phyloP scores from a whole-genome alignment of 495 filamentous ascomycete genomes.

The Neurospora sp. region DNA sequence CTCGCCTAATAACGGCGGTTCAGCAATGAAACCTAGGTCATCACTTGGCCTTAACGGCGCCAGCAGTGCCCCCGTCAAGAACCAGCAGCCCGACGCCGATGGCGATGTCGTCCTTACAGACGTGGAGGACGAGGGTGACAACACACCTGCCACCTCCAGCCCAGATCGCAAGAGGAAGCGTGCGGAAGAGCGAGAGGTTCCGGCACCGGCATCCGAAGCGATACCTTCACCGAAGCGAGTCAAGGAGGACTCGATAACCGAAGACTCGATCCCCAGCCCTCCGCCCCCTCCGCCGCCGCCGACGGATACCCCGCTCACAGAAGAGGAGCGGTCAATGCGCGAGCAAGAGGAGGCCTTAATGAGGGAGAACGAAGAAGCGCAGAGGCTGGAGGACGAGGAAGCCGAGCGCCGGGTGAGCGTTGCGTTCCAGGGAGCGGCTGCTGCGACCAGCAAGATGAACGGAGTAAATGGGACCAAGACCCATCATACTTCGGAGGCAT shows the following conservation, averaged over 20 bases:
- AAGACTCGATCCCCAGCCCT: slow-evolving; percentile 21
- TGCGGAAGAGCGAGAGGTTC: slow-evolving; percentile 27
- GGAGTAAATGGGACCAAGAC: neutral
- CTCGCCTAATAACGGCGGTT: neutral
- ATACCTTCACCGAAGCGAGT: slow-evolving; percentile 37
- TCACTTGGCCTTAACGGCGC: slow-evolving; percentile 1
- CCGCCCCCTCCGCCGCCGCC: slow-evolving; percentile 35
- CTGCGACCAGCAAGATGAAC: neutral
- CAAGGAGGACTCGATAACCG: slow-evolving; percentile 29
- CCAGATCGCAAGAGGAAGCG: slow-evolving; percentile 55
- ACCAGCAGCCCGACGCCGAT: slow-evolving; percentile 18
- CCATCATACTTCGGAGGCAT: neutral
- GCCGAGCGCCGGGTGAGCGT: neutral
- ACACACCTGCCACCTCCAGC: slow-evolving; percentile 16
- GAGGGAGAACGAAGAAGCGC: slow-evolving; percentile 32
- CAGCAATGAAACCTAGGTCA: neutral
- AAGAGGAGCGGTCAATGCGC: slow-evolving; percentile 29
- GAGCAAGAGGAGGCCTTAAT: slow-evolving; percentile 31
- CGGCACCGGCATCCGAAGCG: slow-evolving; percentile 28
- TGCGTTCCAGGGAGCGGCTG: neutral
- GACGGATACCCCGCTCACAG: slow-evolving; percentile 20
- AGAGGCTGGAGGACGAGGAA: slow-evolving; percentile 31
- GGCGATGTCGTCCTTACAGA: slow-evolving; percentile 20
- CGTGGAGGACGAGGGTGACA: slow-evolving; percentile 38
- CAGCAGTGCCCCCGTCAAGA: slow-evolving; percentile 9